A percentile compares a stretch with the other conserved stretches of the same genome.
Evolutionary conservation across 129 eudicot species (phyloP).

Genomic region (Lonicera japonica): DNA sequence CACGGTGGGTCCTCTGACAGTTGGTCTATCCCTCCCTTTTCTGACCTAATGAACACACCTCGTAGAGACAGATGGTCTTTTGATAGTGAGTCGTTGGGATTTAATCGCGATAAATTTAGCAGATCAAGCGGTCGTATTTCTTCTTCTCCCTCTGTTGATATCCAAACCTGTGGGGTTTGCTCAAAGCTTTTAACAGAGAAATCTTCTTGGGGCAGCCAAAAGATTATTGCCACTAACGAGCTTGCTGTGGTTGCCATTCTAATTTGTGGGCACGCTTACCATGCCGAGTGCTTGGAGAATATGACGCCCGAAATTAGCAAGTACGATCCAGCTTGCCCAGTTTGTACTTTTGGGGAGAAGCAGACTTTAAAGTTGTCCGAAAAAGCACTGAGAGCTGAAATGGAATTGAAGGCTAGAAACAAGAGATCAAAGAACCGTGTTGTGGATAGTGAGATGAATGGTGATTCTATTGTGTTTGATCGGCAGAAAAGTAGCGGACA

Average conservation of each 20-base stretch:
- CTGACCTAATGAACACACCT: constrained; percentile 49
- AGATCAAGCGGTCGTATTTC: constrained; percentile 47
- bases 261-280: constrained; percentile 83
- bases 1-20: constrained; percentile 75
- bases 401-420: constrained; percentile 53
- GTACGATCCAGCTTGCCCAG: constrained; percentile 88
- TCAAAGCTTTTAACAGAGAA: constrained; percentile 69
- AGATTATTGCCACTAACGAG: constrained; percentile 52
- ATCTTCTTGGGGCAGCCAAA: constrained; percentile 70
- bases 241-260: constrained; percentile 70
- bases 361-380: constrained; percentile 57
- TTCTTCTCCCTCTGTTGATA: constrained; percentile 45
- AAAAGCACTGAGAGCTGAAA: constrained; percentile 63
- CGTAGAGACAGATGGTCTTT: constrained; percentile 86
- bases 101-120: constrained; percentile 45
- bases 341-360: constrained; percentile 89
- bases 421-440: constrained; percentile 47
- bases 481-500: constrained; percentile 29
- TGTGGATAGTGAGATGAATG: constrained; percentile 39
- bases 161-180: constrained; percentile 81
- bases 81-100: constrained; percentile 62
- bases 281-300: constrained; percentile 83
- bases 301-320: constrained; percentile 76
- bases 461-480: constrained; percentile 38
- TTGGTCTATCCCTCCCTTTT: constrained; percentile 64